Base-by-base conservation (phyloP, 805 yeast genomes). In the Candida boidinii region DNA sequence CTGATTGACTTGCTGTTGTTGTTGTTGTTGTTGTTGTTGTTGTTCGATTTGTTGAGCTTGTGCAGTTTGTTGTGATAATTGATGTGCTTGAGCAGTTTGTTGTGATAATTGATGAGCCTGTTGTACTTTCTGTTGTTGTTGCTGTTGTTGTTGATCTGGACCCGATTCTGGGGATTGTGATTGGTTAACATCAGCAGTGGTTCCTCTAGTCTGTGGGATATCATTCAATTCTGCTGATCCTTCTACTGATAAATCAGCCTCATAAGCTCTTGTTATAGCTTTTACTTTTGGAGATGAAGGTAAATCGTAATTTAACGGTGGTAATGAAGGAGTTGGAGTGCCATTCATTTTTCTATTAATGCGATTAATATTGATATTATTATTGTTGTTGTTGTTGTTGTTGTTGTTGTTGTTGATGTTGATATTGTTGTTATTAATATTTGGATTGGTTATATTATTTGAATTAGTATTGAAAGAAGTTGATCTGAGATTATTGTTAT, bases 231-330 rank as follows among this genome's bases (percentile, higher is more conserved):
- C 55, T 25, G 49, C 41, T 12, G 49, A 37, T 17, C 43, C 49
- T 30, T 48, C 51, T 10, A 45, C 35, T 25, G 49, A 43, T 41
- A 43, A 36, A 33, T 49, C 55, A 4, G 51, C 31, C 29, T 48
- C 52, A n/a, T 34, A 31, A 17, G 41, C 38, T 26, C 39, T 44
- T 15, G 45, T 33, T 4, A 42, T 31, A 4, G 39, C 26, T 31
- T 39, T 49, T 25, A 42, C 35, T 30, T 36, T 44, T 3, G 51
- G 53, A n/a, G 54, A 48, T 7, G 47, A 38, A 4, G 53, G 49
- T 15, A 44, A 37, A 18, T 49, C 49, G 15, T 42, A 40, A 6
- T 21, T 29, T 15, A 15, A 21, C 5, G 40, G 31, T 11, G 43
- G 37, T 10, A 38, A 23, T n/a, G 44, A 34, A 2, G 48, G 46